Conservation (phyloP, 805 yeast species). For the Saturnispora hagleri region DNA sequence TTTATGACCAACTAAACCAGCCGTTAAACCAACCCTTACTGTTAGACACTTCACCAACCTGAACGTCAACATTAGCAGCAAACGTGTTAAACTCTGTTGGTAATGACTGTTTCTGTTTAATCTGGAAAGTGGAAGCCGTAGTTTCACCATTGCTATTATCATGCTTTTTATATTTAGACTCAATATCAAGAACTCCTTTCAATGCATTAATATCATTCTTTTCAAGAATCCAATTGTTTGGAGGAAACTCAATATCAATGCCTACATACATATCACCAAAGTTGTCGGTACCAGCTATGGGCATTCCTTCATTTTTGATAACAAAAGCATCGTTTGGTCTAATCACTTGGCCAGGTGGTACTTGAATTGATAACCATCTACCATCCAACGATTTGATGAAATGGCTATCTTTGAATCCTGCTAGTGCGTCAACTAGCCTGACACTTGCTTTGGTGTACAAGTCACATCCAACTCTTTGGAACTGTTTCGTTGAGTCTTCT, state of each 20-base stretch:
- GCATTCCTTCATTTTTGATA: slow-evolving; percentile 78
- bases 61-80: slow-evolving; percentile 19
- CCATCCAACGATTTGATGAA: slow-evolving; percentile 73
- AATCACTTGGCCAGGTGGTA: slow-evolving; percentile 72
- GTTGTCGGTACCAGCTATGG: slow-evolving; percentile 32
- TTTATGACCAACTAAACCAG: slow-evolving; percentile 14
- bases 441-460: slow-evolving; percentile 51
- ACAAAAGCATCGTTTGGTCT: slow-evolving; percentile 65
- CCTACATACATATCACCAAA: slow-evolving; percentile 64
- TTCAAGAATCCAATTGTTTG: slow-evolving; percentile 77
- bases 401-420: slow-evolving; percentile 61
- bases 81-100: slow-evolving; percentile 25
- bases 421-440: slow-evolving; percentile 71
- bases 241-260: slow-evolving; percentile 72
- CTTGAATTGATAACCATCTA: slow-evolving; percentile 52
- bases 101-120: slow-evolving; percentile 16
- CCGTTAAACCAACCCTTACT: slow-evolving; percentile 20
- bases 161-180: slow-evolving; percentile 17
- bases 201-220: slow-evolving; percentile 50
- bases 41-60: slow-evolving; percentile 23
- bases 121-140: slow-evolving; percentile 19
- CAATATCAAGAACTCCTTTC: slow-evolving; percentile 35
- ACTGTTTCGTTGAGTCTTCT: slow-evolving; percentile 29
- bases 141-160: slow-evolving; percentile 15
- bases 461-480: slow-evolving; percentile 47